phyloP scores from a whole-genome alignment of 306 rosid genomes.

The Malus asiatica region DNA sequence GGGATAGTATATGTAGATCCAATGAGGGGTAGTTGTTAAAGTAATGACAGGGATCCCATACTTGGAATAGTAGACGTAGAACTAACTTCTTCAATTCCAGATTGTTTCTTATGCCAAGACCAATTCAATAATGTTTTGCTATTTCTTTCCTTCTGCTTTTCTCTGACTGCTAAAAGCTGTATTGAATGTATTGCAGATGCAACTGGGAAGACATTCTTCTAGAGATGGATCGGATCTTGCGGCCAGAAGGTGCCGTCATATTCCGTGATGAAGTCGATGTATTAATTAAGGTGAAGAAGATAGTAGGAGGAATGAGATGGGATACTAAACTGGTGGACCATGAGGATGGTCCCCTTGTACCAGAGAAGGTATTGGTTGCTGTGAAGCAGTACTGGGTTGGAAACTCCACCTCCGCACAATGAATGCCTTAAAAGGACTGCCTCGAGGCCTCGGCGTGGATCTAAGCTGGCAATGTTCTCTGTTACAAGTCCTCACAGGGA shows the following conservation, averaged over 20 bases:
- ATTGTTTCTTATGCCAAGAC: neutral
- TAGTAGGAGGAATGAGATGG: slow-evolving; percentile 87
- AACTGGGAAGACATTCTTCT: slow-evolving; percentile 75
- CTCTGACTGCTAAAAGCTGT: neutral
- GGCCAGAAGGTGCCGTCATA: slow-evolving; percentile 92
- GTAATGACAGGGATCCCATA: neutral
- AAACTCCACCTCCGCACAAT: slow-evolving; percentile 57
- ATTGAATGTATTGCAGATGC: slow-evolving; percentile 48
- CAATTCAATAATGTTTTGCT: neutral
- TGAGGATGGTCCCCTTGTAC: slow-evolving; percentile 90
- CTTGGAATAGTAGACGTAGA: neutral
- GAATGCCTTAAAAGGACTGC: slow-evolving; percentile 7
- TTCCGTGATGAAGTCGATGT: slow-evolving; percentile 78
- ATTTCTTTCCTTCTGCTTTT: neutral
- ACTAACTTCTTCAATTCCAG: neutral
- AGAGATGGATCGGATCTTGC: slow-evolving; percentile 89
- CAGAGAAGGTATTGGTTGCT: slow-evolving; percentile 81
- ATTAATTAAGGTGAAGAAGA: slow-evolving; percentile 66
- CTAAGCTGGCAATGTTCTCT: slow-evolving; percentile 15
- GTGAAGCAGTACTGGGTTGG: slow-evolving; percentile 96
- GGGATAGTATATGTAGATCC: neutral
- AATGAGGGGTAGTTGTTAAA: neutral
- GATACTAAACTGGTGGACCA: slow-evolving; percentile 88
- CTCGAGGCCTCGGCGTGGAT: slow-evolving; percentile 6
- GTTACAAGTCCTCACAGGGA: slow-evolving; percentile 17